Evolutionary conservation across 2,329 filamentous ascomycete species (phyloP).

Genomic region (Thielaviopsis ethacetica): DNA sequence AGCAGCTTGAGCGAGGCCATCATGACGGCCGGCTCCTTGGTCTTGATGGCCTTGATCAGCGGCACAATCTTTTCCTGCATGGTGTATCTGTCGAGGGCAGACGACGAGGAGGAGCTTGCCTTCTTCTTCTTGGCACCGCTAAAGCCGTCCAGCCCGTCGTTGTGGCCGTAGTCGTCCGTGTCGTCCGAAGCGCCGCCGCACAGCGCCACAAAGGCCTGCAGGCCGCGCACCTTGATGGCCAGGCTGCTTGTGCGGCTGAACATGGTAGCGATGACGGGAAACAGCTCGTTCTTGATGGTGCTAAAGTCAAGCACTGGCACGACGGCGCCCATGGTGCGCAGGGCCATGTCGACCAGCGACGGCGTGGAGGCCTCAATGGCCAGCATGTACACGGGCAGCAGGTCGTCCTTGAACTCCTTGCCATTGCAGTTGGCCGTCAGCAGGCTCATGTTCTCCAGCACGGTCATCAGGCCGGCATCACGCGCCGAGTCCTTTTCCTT

Average conservation of each 20-base stretch:
- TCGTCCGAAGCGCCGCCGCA: constrained; percentile 62
- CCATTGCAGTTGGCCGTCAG: constrained; percentile 71
- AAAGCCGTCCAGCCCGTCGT: constrained; percentile 66
- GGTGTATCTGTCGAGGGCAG: constrained; percentile 88
- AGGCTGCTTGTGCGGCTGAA: constrained; percentile 89
- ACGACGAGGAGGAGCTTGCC: constrained; percentile 52
- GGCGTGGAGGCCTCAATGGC: constrained; percentile 83
- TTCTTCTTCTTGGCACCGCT: constrained; percentile 39
- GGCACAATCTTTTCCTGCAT: constrained; percentile 97
- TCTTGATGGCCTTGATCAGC: constrained; percentile 82
- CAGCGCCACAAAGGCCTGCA: constrained; percentile 79
- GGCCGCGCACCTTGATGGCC: constrained; percentile 80
- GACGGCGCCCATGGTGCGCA: constrained; percentile 64
- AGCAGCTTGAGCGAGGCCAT: constrained; percentile 79
- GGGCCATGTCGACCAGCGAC: constrained; percentile 69
- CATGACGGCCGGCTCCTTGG: constrained; percentile 95
- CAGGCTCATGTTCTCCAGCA: constrained; percentile 66
- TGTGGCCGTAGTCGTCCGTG: constrained; percentile 24
- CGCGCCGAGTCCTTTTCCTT: constrained; percentile 65
- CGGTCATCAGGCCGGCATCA: constrained; percentile 80
- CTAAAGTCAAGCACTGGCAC: constrained; percentile 84
- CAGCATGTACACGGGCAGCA: constrained; percentile 69
- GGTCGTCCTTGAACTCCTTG: constrained; percentile 91
- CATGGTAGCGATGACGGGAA: constrained; percentile 76
- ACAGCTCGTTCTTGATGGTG: constrained; percentile 92